Evolutionary conservation across 2,329 filamentous ascomycete genomes (phyloP), one percentile per base, ranked within the genome.

Genomic region (Diaporthe longicolla): DNA sequence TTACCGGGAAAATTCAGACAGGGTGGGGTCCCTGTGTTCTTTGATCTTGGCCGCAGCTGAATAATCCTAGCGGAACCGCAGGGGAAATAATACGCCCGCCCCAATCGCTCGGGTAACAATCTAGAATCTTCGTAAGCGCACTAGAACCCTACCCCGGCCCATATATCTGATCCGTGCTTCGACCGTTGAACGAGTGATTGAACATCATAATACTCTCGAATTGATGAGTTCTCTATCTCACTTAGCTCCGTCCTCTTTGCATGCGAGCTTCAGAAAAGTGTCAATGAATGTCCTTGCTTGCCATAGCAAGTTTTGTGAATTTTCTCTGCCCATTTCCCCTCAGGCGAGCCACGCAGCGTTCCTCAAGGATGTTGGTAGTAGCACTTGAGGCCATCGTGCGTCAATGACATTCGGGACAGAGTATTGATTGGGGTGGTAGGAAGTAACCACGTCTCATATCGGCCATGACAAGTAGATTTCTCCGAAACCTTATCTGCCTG

Each of bases 41-140:
- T 40, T n/a, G 32, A 66, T 50, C 63, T 54, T 54, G 32, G 32
- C 29, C 32, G 29, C 15, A 10, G 63, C 63, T 68, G 63, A 68
- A 40, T 68, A 68, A 68, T 68, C 63, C 15, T 5, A 29, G 63
- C 63, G 48, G 63, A 48, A 37, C 63, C 48, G 48, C 63, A 65
- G 48, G 63, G 63, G 48, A 68, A 54, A 68, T 54, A 40, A 68
- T 68, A 21, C 48, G 32, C 63, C 63, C 63, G 63, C 45, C 17
- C 29, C 63, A 52, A 68, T 19, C 32, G 32, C 35, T 26, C 21
- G n/a, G 32, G 32, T 54, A 17, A 37, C 32, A 35, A 21, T 68
- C 63, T 68, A 50, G 63, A 68, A 68, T 68, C 8, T 68, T 68
- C 63, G 63, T 54, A 68, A 68, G 63, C 63, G n/a, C n/a, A 26